Percentiles rank a stretch among this genome's conserved stretches.
phyloP scores from a whole-genome alignment of 2,329 filamentous ascomycete species.

The Albophoma yamanashiensis region DNA sequence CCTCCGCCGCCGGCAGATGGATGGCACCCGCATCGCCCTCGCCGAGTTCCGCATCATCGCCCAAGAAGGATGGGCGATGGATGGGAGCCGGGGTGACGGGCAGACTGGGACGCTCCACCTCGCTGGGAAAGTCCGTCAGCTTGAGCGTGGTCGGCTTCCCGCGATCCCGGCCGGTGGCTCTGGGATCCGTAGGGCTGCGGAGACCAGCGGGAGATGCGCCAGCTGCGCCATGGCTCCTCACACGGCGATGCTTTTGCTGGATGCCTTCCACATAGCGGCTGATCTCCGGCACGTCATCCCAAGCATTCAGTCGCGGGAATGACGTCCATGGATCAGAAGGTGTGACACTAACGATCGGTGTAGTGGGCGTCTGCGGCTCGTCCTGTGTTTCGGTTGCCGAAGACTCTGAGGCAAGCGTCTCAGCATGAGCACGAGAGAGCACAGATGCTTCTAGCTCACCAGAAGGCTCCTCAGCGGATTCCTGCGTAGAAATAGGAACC shows the following conservation, averaged over 20 bases:
- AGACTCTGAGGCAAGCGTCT: slow-evolving; percentile 24
- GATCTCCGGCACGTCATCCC: slow-evolving; percentile 87
- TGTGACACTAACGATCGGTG: slow-evolving; percentile 34
- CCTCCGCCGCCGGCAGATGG: slow-evolving; percentile 63
- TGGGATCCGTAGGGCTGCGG: neutral
- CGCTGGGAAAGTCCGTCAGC: slow-evolving; percentile 80
- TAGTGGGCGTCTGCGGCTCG: slow-evolving; percentile 36
- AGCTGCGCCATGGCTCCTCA: slow-evolving; percentile 17
- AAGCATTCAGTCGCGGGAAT: slow-evolving; percentile 74
- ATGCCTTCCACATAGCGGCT: slow-evolving; percentile 74
- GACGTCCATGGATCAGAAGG: slow-evolving; percentile 57
- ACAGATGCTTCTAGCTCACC: slow-evolving; percentile 13
- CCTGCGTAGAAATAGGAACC: neutral
- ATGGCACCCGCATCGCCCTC: slow-evolving; percentile 40
- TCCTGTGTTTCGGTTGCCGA: slow-evolving; percentile 16
- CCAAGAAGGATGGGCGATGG: slow-evolving; percentile 56
- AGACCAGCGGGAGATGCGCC: slow-evolving; percentile 1
- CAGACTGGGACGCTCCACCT: slow-evolving; percentile 72
- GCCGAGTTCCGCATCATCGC: slow-evolving; percentile 25
- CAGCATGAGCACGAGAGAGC: slow-evolving; percentile 15
- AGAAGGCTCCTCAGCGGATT: slow-evolving; percentile 3
- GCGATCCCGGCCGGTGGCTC: neutral
- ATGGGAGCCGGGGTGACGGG: slow-evolving; percentile 85
- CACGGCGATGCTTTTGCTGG: slow-evolving; percentile 43
- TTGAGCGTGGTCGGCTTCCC: slow-evolving; percentile 38